A percentile compares a stretch with the other conserved stretches of the same genome.
phyloP scores from a whole-genome alignment of 2,329 filamentous ascomycete species.

The Fusarium sp. region DNA sequence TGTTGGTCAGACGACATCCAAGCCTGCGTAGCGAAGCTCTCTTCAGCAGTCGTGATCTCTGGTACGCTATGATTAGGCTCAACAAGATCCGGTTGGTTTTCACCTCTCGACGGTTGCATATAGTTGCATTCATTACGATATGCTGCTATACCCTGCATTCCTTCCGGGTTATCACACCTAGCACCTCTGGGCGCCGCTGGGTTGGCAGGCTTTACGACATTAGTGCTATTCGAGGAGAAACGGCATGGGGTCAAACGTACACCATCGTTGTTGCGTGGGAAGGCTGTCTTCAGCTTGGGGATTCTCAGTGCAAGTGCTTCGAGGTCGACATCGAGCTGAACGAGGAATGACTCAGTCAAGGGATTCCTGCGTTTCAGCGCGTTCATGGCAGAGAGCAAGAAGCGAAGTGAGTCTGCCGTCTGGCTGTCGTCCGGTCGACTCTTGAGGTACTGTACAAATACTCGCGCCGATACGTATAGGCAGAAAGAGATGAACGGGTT shows the following conservation, averaged over 20 bases:
- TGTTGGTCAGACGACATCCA: conserved; percentile 55
- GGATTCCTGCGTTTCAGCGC: conserved; percentile 88
- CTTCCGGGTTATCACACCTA: conserved; percentile 49
- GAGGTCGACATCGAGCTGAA: conserved; percentile 91
- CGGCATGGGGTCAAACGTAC: conserved; percentile 52
- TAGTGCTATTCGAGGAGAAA: conserved; percentile 16
- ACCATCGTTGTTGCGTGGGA: conserved; percentile 61
- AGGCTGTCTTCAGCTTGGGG: conserved; percentile 64
- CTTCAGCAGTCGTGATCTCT: conserved; percentile 33
- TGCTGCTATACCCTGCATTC: conserved; percentile 53
- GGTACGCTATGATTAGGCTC: conserved; percentile 46
- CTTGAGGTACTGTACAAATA: conserved; percentile 97
- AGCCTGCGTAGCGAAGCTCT: conserved; percentile 43
- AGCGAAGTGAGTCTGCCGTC: conserved; percentile 83
- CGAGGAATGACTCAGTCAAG: conserved; percentile 91
- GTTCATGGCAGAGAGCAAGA: conserved; percentile 89
- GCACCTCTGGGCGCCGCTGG: conserved; percentile 29
- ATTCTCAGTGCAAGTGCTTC: conserved; percentile 74
- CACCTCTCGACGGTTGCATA: conserved; percentile 52
- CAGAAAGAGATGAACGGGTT: conserved; percentile 97
- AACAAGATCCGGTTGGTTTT: conserved; percentile 54
- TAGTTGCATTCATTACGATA: conserved; percentile 58
- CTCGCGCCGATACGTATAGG: conserved; percentile 92
- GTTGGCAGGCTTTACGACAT: conserved; percentile 43
- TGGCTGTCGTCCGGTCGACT: conserved; percentile 86